A percentile compares a stretch with the other conserved stretches of the same genome.
Evolutionary conservation across 345 rosid genomes (phyloP).

Genomic region (Eucalyptus leucophloia): DNA sequence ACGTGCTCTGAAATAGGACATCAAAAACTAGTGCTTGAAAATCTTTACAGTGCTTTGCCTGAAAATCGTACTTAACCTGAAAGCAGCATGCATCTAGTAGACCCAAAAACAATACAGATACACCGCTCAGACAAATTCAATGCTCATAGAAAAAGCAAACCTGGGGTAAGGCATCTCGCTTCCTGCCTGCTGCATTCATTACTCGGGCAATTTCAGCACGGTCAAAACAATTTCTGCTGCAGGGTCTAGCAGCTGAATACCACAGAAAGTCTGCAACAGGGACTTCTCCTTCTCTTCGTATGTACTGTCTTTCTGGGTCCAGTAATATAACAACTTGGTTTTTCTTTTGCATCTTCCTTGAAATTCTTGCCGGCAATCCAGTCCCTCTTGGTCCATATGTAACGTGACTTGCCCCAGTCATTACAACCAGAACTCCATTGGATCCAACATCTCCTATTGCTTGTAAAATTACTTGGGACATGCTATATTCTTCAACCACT

Average conservation of each 20-base stretch:
- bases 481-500: conserved; percentile 77
- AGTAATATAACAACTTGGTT: conserved; percentile 75
- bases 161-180: conserved; percentile 82
- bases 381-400: conserved; percentile 73
- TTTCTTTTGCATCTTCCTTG: conserved; percentile 74
- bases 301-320: conserved; percentile 82
- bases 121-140: neutral
- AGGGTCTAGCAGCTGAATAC: conserved; percentile 95
- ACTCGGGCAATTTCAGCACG: conserved; percentile 94
- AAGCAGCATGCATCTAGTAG: neutral
- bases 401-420: conserved; percentile 79
- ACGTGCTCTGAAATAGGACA: neutral
- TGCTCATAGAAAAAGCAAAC: conserved; percentile 10
- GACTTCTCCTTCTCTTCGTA: conserved; percentile 79
- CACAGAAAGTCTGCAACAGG: conserved; percentile 87
- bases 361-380: conserved; percentile 81
- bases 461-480: conserved; percentile 63
- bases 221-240: conserved; percentile 88
- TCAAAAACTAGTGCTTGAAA: neutral
- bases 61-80: neutral
- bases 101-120: neutral
- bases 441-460: conserved; percentile 51
- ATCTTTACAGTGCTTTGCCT: neutral
- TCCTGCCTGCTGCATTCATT: conserved; percentile 94
- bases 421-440: conserved; percentile 56